These are phyloP conservation scores for Curvularia verruculosa DNA, from an alignment of 2,329 filamentous ascomycete species.

Conservation along the genomic window DNA sequence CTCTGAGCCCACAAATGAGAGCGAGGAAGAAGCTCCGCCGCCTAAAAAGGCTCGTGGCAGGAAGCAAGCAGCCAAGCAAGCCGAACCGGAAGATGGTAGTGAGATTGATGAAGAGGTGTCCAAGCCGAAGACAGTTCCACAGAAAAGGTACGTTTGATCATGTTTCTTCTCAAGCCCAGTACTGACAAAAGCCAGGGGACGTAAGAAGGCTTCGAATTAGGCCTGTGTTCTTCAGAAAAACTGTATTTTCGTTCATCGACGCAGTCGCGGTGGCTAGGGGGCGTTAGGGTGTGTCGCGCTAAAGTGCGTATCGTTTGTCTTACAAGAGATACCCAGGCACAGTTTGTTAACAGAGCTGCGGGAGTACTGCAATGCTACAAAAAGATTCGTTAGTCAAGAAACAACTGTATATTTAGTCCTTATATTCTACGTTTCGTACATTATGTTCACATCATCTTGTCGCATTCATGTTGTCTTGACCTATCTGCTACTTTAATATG, in stretches of 20 bases:
- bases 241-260: not conserved
- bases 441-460: not conserved
- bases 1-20: conserved; percentile 15
- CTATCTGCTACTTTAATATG: too few relatives aligned
- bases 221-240: not conserved
- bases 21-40: conserved; percentile 19
- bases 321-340: conserved; percentile 8
- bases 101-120: conserved; percentile 10
- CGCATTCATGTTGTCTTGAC: not conserved
- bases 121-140: conserved; percentile 24
- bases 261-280: not conserved
- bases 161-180: too few relatives aligned
- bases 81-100: conserved; percentile 20
- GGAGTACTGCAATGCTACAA: not conserved
- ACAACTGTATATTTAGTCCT: not conserved
- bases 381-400: not conserved
- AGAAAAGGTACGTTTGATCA: conserved; percentile 35
- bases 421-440: not conserved
- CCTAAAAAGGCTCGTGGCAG: conserved; percentile 43
- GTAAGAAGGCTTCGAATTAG: conserved; percentile 36
- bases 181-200: conserved; percentile 27
- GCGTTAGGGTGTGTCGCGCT: conserved; percentile 9
- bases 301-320: conserved; percentile 2
- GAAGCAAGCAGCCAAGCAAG: conserved; percentile 31
- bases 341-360: not conserved